Evolutionary conservation across 805 yeast species (phyloP), one percentile per base, ranked within the genome.

Genomic region (Candida coquimbonensis): DNA sequence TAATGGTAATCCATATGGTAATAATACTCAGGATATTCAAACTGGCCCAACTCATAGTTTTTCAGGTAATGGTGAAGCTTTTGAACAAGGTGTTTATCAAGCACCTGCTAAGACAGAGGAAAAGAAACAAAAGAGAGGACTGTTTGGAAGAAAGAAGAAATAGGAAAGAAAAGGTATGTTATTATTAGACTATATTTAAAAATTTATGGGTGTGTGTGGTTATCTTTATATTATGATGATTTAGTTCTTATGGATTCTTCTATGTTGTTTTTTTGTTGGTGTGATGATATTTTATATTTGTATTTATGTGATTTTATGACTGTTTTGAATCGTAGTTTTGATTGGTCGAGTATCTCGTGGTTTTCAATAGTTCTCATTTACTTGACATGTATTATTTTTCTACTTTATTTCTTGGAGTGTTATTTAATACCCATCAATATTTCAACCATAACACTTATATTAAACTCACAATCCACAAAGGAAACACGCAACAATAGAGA

Each of bases 61-160:
- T 53, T 27, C 44, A 14, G 43, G 37, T 16, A 50, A 52, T 43
- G 52, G 64, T 43, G 75, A 70, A 50, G 68, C 71, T 50, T 64
- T 70, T 38, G 78, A 78, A 55, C 81, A 80, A 45, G 74, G 70
- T 24, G 83, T 81, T 46, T 82, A 83, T 55, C 72, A 78, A 64
- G 78, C 88, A 62, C 71, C 77, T 42, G 59, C 72, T 48, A 57
- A 48, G 17, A 55, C 47, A 14, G 63, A 59, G 31, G 57, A 68
- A 61, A 68, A 70, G 59, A 74, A 77, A 69, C 83, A 85, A 77
- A 81, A 83, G 77, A 87, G 78, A 55, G 88, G 93, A 6, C 65
- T 87, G 40, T 89, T 91, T 61, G 88, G 96, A 44, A 75, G 83
- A 59, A 80, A 78, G 74, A 79, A 79, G 24, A 41, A 42, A 37